Percentiles rank a stretch among this genome's conserved stretches.
These are phyloP conservation scores for Gossypium aridum DNA, from an alignment of 441 rosid species.

Conservation along the genomic window DNA sequence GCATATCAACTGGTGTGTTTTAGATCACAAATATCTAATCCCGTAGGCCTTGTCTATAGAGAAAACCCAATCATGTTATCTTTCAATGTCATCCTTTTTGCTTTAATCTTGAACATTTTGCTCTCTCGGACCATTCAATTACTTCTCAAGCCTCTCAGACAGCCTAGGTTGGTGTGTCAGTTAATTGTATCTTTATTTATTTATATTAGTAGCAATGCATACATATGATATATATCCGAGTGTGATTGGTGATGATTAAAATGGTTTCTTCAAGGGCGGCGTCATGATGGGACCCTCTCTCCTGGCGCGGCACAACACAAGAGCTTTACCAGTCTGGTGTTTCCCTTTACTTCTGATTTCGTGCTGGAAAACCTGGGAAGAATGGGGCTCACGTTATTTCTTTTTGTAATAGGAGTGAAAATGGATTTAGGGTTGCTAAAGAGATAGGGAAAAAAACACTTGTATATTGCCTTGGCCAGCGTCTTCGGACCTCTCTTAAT, in stretches of 20 bases:
- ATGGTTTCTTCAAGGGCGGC: constrained; percentile 50
- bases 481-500: constrained; percentile 24
- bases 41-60: constrained; percentile 38
- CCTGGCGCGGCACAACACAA: constrained; percentile 38
- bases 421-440: constrained; percentile 35
- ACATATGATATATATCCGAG: not conserved
- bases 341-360: constrained; percentile 36
- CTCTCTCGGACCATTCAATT: constrained; percentile 28
- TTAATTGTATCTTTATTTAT: constrained; percentile 34
- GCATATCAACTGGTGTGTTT: constrained; percentile 28
- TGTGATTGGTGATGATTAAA: not conserved
- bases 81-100: constrained; percentile 35
- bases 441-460: constrained; percentile 43
- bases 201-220: not conserved
- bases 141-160: constrained; percentile 63
- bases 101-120: constrained; percentile 29
- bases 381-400: constrained; percentile 40
- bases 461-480: constrained; percentile 29
- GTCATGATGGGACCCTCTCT: constrained; percentile 66
- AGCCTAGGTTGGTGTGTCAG: constrained; percentile 62
- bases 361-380: constrained; percentile 43
- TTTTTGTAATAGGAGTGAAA: constrained; percentile 45
- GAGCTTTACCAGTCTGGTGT: constrained; percentile 15
- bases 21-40: constrained; percentile 11
- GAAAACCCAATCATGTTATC: constrained; percentile 33